Conservation (phyloP, 768 basidiomycete genomes). For the Pluteus cervinus region DNA sequence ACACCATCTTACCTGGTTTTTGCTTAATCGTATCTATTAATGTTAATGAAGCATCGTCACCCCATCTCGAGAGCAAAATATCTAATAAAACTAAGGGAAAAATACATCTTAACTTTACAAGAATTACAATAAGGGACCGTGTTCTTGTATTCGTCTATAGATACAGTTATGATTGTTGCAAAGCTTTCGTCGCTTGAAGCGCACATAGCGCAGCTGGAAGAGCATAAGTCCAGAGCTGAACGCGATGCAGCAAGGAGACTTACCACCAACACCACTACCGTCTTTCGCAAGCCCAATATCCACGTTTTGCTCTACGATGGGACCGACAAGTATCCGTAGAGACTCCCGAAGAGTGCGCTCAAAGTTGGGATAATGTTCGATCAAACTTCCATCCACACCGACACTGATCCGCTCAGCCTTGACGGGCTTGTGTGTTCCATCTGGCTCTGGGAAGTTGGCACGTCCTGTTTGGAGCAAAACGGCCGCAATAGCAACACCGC, state of each 20-base stretch:
- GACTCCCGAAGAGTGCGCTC: slow-evolving; percentile 70
- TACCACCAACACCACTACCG: slow-evolving; percentile 95
- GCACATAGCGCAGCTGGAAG: slow-evolving; percentile 79
- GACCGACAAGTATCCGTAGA: slow-evolving; percentile 69
- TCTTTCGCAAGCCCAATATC: slow-evolving; percentile 94
- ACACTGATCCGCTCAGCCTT: slow-evolving; percentile 57
- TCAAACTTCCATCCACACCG: slow-evolving; percentile 92
- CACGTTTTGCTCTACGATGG: slow-evolving; percentile 72
- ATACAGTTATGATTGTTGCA: too few species aligned
- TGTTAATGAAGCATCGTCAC: too few species aligned
- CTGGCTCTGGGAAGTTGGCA: slow-evolving; percentile 43
- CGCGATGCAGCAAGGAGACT: slow-evolving; percentile 19
- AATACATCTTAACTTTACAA: too few species aligned
- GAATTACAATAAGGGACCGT: too few species aligned
- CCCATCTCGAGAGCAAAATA: too few species aligned
- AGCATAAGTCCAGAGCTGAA: slow-evolving; percentile 7
- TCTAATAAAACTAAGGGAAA: too few species aligned
- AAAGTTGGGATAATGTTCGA: slow-evolving; percentile 90
- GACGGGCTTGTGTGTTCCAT: slow-evolving; percentile 21
- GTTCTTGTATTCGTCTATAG: too few species aligned
- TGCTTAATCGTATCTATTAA: too few species aligned
- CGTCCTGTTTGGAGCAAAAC: slow-evolving; percentile 77
- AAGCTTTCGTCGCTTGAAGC: slow-evolving; percentile 73
- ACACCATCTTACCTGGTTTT: too few species aligned
- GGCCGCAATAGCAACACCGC: slow-evolving; percentile 83